Percentiles rank a stretch among this genome's conserved stretches.
Conservation (phyloP, 768 basidiomycete genomes). For the Pisolithus microcarpus region DNA sequence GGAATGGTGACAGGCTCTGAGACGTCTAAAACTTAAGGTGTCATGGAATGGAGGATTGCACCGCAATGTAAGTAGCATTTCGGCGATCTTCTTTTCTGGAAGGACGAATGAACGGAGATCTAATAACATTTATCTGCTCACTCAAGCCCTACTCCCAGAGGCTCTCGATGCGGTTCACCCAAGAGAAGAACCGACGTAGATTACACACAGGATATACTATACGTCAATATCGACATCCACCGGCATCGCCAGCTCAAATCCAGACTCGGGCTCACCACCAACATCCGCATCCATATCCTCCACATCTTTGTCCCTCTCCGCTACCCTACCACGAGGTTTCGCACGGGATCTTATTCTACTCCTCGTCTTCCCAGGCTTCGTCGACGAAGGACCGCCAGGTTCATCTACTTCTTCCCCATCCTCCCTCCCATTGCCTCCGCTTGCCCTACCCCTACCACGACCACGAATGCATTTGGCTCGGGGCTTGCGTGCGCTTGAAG, state of each 20-base stretch:
- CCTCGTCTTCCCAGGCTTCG: constrained; percentile 27
- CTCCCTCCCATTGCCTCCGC: constrained; percentile 18
- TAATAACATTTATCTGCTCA: too few relatives aligned
- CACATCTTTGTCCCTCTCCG: constrained; percentile 22
- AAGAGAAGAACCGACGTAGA: too few relatives aligned
- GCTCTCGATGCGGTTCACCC: too few relatives aligned
- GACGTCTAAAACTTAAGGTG: too few relatives aligned
- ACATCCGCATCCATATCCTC: constrained; percentile 26
- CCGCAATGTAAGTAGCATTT: too few relatives aligned
- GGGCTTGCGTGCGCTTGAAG: constrained; percentile 10
- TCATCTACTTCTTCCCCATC: constrained; percentile 37
- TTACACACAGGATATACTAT: constrained; percentile 43
- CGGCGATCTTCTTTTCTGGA: too few relatives aligned
- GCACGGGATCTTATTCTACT: constrained; percentile 18
- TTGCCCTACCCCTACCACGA: constrained; percentile 28
- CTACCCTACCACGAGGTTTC: constrained; percentile 14
- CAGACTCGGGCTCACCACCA: constrained; percentile 23
- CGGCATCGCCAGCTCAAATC: constrained; percentile 29
- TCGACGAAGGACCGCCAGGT: constrained; percentile 8
- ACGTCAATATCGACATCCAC: constrained; percentile 31
- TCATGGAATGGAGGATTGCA: too few relatives aligned
- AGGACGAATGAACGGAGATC: too few relatives aligned
- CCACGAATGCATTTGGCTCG: constrained; percentile 25
- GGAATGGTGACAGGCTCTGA: too few relatives aligned
- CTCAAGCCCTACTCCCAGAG: too few relatives aligned